phyloP scores from a whole-genome alignment of 78 protist species.

The Guillardia theta region DNA sequence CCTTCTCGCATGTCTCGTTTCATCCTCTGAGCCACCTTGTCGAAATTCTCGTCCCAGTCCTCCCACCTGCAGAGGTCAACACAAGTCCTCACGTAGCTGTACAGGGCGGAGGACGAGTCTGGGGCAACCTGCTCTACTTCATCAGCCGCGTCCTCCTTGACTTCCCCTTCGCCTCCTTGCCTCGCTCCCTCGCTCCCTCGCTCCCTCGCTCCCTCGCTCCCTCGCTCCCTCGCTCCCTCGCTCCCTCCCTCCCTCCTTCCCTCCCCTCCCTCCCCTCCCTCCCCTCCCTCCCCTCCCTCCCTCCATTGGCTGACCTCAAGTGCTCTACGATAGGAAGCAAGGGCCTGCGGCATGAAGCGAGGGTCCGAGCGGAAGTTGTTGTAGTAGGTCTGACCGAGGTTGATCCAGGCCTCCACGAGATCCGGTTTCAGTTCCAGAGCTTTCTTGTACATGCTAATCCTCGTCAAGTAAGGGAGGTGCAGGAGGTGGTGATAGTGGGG shows the following conservation, averaged over 20 bases:
- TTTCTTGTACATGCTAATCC: not conserved
- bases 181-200: no score
- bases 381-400: not conserved
- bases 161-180: no score
- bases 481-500: no score
- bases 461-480: no score
- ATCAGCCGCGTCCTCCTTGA: no score
- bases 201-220: no score
- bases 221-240: no score
- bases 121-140: no score
- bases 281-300: no score
- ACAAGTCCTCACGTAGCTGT: not conserved
- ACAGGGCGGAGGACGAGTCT: not conserved
- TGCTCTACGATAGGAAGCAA: not conserved
- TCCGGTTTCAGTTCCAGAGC: not conserved
- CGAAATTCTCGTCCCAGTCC: not conserved
- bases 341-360: not conserved
- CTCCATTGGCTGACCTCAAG: no score
- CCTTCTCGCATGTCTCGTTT: not conserved
- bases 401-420: slow-evolving; percentile 1
- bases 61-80: not conserved
- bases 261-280: no score
- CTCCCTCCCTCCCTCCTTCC: no score
- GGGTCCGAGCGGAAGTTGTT: not conserved
- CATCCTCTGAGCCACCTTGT: not conserved